Base-by-base conservation (phyloP, 2,329 filamentous ascomycete genomes). In the Neonectria punicea region DNA sequence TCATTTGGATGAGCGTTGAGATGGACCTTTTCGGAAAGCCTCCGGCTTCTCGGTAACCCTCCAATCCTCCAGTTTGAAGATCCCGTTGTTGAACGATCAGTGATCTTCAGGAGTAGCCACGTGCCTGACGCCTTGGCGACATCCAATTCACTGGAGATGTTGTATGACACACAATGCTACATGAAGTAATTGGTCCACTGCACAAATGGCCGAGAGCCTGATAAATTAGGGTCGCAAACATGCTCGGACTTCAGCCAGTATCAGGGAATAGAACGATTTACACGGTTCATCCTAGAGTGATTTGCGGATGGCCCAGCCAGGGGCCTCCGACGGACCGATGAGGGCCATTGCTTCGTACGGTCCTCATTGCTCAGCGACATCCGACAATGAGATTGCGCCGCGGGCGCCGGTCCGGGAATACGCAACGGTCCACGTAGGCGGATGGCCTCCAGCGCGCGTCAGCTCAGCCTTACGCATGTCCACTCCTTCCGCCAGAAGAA, bases 401-500 rank as follows among this genome's bases (percentile, higher is more conserved):
- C 14, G n/a, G 28, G 7, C n/a, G 32, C n/a, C n/a, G 8, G 39
- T 18, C 22, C 30, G 41, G 32, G 60, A 50, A 50, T 50, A 63
- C 61, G 61, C 50, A 63, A 59, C 50, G 22, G 43, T 20, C 28
- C 57, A 54, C 53, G 63, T 65, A 65, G 49, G 47, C 63, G 41
- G 46, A 56, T 46, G 25, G 25, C 28, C 10, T 43, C n/a, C 28
- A 32, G 47, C 28, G 43, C 54, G 58, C 63, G 63, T 65, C 53
- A 65, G 58, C 53, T 62, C 53, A 62, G 53, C 58, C 63, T 65
- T 53, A 58, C 34, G 50, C 61, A 55, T 49, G 55, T 55, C 53
- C 43, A 39, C 28, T 43, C 36, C 36, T 3, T 49, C 41, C 34
- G 20, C 36, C 1, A 36, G 34, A 36, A 36, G 13, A 6, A 6